These are phyloP conservation scores for Boletellus deceptivus DNA, from an alignment of 1,284 basidiomycete genomes.

Conservation along the genomic window DNA sequence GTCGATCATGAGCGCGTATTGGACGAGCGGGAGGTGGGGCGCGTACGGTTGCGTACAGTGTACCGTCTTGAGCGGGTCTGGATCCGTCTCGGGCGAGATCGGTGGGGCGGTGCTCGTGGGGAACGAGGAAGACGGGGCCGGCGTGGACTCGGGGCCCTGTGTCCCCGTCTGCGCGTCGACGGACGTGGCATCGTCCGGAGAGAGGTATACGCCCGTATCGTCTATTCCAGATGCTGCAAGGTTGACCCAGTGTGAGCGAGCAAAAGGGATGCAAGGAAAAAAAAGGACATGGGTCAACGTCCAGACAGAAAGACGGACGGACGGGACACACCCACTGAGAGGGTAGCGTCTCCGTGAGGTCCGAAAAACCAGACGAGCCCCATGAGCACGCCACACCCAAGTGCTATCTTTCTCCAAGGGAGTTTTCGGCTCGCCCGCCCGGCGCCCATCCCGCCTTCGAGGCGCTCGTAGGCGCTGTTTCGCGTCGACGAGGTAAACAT, in stretches of 20 bases:
- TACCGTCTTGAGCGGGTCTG: slow-evolving; percentile 61
- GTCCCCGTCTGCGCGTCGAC: neutral
- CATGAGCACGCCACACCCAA: slow-evolving; percentile 54
- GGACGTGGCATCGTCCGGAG: slow-evolving; percentile 16
- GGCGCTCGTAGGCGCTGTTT: slow-evolving; percentile 57
- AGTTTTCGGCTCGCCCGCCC: slow-evolving; percentile 37
- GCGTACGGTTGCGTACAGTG: slow-evolving; percentile 62
- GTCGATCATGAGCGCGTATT: slow-evolving; percentile 97
- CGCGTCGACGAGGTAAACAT: slow-evolving; percentile 41
- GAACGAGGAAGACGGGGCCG: neutral
- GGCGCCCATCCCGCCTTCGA: slow-evolving; percentile 60
- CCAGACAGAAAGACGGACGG: no score
- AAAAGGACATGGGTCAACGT: neutral
- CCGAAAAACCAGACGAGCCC: slow-evolving; percentile 63
- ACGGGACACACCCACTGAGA: slow-evolving; percentile 18
- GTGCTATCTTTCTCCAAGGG: slow-evolving; percentile 67
- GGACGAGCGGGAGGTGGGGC: slow-evolving; percentile 58
- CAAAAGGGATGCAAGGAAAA: neutral
- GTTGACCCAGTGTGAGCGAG: slow-evolving; percentile 4
- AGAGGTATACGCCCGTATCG: slow-evolving; percentile 19
- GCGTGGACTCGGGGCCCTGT: neutral
- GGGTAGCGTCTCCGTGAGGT: slow-evolving; percentile 38
- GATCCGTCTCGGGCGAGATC: slow-evolving; percentile 60
- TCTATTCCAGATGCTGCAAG: slow-evolving; percentile 20
- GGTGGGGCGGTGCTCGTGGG: slow-evolving; percentile 25